Base-by-base conservation (phyloP, 139 green algal species). In the Marvania coccoides region DNA sequence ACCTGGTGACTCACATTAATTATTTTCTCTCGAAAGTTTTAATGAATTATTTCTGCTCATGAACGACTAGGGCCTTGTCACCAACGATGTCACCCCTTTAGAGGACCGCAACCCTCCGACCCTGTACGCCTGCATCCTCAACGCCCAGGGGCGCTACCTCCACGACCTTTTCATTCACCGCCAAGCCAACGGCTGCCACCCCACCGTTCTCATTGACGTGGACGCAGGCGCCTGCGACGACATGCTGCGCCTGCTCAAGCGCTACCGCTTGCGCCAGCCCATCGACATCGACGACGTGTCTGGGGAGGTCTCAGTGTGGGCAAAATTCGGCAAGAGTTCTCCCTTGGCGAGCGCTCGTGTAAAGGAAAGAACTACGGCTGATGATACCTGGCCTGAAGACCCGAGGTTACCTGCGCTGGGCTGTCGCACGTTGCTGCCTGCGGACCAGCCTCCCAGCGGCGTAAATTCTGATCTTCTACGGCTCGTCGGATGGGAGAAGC, bases 241-340 rank as follows among this genome's bases (percentile, higher is more conserved):
- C 12, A 56, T 76, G 26, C 23, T 87, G 36, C 47, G 72, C 36
- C 75, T 80, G 59, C 64, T 88, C 13, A 75, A 63, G 33, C 69
- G 70, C 58, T 91, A 95, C 67, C 88, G 83, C 61, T 74, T 96
- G 58, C 70, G 89, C 6, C 70, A 84, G 13, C 80, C 83, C 24
- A 65, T 96, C 4, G 63, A 78, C 13, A 77, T 96, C 5, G 34
- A 58, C 3, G 84, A 95, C 58, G 76, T 85, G 6, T 83, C 74
- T 9, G 24, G 67, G 1, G 9, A 74, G 14, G 71, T 74, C 28
- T 26, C 30, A 3, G 81, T 91, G 7, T 88, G 74, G 83, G 76
- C 68, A 0, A 28, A 51, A 2, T 91, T 82, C 58, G 86, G 75
- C 0, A 30, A 14, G 0, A 28, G n/a, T n/a, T n/a, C n/a, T n/a